A percentile compares a stretch with the other conserved stretches of the same genome.
These are phyloP conservation scores for Closterium sp. DNA, from an alignment of 139 green algal genomes.

Conservation along the genomic window DNA sequence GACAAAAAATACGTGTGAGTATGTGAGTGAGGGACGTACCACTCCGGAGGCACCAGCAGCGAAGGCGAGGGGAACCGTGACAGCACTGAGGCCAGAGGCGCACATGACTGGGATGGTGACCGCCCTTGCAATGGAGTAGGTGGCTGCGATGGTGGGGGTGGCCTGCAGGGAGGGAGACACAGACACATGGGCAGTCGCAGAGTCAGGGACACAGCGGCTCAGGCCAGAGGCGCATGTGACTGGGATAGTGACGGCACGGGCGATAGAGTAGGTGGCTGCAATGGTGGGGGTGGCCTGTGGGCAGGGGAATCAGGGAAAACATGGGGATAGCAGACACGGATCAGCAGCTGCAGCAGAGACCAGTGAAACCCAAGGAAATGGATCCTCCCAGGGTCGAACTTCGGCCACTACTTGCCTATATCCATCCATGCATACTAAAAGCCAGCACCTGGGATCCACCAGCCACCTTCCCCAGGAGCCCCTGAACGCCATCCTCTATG, in stretches of 20 bases:
- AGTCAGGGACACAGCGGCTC: too few relatives aligned
- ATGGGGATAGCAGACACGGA: not conserved
- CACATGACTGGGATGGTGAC: conserved; percentile 54
- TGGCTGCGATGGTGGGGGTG: conserved; percentile 38
- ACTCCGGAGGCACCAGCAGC: conserved; percentile 45
- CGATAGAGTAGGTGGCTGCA: conserved; percentile 33
- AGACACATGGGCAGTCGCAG: too few relatives aligned
- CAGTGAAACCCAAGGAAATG: too few relatives aligned
- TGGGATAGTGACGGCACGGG: conserved; percentile 28
- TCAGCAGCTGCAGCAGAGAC: too few relatives aligned
- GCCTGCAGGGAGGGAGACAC: conserved; percentile 28
- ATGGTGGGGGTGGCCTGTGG: conserved; percentile 32
- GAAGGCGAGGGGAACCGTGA: conserved; percentile 49
- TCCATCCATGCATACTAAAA: too few relatives aligned
- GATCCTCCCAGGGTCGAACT: too few relatives aligned
- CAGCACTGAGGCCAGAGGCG: conserved; percentile 44
- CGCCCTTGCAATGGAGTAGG: conserved; percentile 33
- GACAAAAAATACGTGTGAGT: too few relatives aligned
- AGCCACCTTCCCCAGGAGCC: too few relatives aligned
- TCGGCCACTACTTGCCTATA: too few relatives aligned
- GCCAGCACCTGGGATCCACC: too few relatives aligned
- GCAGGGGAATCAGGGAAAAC: not conserved
- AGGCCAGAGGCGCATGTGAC: conserved; percentile 47
- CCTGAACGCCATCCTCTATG: too few relatives aligned
- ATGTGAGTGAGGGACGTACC: too few relatives aligned